Percentiles rank a stretch among this genome's conserved stretches.
Conservation (phyloP, 805 yeast species). For the Hagleromyces aurorensis region DNA sequence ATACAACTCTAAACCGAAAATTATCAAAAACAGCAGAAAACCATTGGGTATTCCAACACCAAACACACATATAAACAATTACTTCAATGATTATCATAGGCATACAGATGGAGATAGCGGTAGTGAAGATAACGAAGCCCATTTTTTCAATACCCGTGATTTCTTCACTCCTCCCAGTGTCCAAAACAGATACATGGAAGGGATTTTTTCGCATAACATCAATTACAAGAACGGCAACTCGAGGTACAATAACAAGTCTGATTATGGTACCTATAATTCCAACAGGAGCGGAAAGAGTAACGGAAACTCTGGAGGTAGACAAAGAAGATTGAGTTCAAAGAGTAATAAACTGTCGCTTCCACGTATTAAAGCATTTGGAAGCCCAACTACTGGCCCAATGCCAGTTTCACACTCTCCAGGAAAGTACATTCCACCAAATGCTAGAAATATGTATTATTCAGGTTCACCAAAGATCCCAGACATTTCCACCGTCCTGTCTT, state of each 20-base stretch:
- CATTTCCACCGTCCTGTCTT: constrained; percentile 18
- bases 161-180: constrained; percentile 74
- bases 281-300: constrained; percentile 6
- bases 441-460: constrained; percentile 32
- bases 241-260: constrained; percentile 22
- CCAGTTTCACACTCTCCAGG: constrained; percentile 36
- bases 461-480: constrained; percentile 18
- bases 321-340: constrained; percentile 19
- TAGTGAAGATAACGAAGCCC: constrained; percentile 6
- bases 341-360: constrained; percentile 6
- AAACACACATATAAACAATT: constrained; percentile 36
- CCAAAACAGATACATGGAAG: constrained; percentile 60
- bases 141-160: constrained; percentile 54
- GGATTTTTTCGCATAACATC: constrained; percentile 40
- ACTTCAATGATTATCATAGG: constrained; percentile 32
- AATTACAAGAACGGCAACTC: constrained; percentile 27
- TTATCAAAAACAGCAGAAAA: constrained; percentile 37
- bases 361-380: constrained; percentile 3
- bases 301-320: constrained; percentile 1
- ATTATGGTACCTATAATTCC: too few species aligned
- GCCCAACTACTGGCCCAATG: constrained; percentile 3
- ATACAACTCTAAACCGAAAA: constrained; percentile 21
- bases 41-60: constrained; percentile 63
- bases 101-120: constrained; percentile 11
- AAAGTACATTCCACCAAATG: constrained; percentile 66